Conservation (phyloP, 1,139 yeast species). For the Magnusiomyces starmeri region DNA sequence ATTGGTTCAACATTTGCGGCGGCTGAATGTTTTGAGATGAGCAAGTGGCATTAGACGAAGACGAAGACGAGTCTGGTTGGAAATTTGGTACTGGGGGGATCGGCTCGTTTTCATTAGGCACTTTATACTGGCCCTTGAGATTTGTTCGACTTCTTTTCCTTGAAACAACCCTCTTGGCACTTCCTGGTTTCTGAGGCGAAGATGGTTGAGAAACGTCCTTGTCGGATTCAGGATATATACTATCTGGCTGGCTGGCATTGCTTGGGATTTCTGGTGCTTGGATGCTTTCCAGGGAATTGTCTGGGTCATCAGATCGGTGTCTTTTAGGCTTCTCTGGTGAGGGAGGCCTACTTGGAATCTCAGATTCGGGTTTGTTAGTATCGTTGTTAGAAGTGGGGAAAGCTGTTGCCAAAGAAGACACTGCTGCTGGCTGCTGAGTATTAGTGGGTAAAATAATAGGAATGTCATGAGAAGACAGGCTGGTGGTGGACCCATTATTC, state of each 20-base stretch:
- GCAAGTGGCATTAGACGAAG: too few relatives aligned
- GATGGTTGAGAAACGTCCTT: too few relatives aligned
- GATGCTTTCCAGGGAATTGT: background rate
- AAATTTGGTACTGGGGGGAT: background rate
- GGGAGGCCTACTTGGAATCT: background rate
- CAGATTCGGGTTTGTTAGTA: too few relatives aligned
- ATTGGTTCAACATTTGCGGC: too few relatives aligned
- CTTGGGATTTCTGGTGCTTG: too few relatives aligned
- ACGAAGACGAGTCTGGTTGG: too few relatives aligned
- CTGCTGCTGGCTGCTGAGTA: background rate
- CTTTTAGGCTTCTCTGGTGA: background rate
- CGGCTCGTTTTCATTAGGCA: background rate
- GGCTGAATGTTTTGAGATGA: too few relatives aligned
- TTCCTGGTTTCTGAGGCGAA: background rate
- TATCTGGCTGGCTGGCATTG: too few relatives aligned
- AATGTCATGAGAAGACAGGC: background rate
- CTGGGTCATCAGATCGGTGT: background rate
- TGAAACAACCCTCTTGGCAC: background rate
- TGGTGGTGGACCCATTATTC: background rate
- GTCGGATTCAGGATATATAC: too few relatives aligned
- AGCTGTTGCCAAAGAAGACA: too few relatives aligned
- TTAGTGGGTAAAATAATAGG: background rate
- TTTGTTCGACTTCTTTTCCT: background rate
- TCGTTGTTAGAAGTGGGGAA: too few relatives aligned
- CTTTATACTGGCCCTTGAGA: background rate